Evolutionary conservation across 176 grass and related monocot genomes (phyloP), one percentile per base, ranked within the genome.

Genomic region (Bonia amplexicaulis): DNA sequence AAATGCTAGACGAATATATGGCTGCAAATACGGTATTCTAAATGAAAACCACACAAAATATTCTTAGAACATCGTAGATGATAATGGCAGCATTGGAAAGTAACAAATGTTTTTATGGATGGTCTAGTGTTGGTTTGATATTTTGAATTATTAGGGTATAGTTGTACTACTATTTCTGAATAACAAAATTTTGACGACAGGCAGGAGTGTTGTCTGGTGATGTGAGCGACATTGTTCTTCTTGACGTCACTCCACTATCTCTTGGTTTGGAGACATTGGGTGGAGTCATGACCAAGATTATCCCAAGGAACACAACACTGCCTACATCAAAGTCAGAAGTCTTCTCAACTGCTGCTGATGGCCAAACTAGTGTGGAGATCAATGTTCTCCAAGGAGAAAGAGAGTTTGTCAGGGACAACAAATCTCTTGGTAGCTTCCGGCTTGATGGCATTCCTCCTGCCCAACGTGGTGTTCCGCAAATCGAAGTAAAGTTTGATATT

Each of bases 221-320:
- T 88, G 90, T 92, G 39, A 95, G 91, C 0, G 90, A 95, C 35
- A 95, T 95, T 82, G 90, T 95, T 73, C 90, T 95, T 74, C 88
- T 95, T 63, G 93, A 93, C 76, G 93, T 95, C 23, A 85, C 90
- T 13, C 93, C 93, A 35, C 80, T 95, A 10, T 95, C 93, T 23
- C 26, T 95, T 61, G 93, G 93, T 88, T 82, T 95, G 85, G 93
- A 95, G 88, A 96, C 93, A 39, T 48, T 93, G 54, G 93, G 93
- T 60, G 88, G 93, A 35, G 89, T 96, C 54, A 96, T 96, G 93
- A 96, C 93, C 29, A 96, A 96, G 84, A 92, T 96, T 67, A 96
- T 96, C 44, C 88, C 88, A 27, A 84, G 91, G 62, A 96, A 93
- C 16, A 96, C 93, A n/a, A 93, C 93, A 3, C 19, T 96, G 67